Conservation (phyloP, 148 eudicot species). For the Pharnaceum exiguum region DNA sequence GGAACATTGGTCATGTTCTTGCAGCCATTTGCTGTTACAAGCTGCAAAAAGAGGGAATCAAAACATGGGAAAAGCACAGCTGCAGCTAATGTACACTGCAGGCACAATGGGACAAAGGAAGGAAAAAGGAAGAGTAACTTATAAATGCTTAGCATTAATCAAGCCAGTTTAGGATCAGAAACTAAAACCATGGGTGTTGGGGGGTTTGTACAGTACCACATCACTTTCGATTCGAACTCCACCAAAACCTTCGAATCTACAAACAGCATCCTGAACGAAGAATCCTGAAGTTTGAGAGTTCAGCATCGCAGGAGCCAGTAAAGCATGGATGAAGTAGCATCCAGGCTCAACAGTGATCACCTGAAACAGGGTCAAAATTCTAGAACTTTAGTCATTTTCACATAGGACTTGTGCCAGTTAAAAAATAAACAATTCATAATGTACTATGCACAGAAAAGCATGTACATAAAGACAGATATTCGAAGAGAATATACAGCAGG, state of each 20-base stretch:
- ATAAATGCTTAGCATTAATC: not conserved
- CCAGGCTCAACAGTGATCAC: constrained; percentile 98
- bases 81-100: too few species aligned
- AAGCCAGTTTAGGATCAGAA: not conserved
- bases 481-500: too few species aligned
- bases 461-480: too few species aligned
- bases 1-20: constrained; percentile 89
- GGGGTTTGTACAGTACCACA: constrained; percentile 44
- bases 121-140: too few species aligned
- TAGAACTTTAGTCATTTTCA: not conserved
- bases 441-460: not conserved
- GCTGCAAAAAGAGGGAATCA: constrained; percentile 29
- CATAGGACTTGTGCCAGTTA: not conserved
- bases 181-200: not conserved
- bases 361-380: constrained; percentile 32
- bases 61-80: not conserved
- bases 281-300: constrained; percentile 59
- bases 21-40: constrained; percentile 66
- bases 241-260: constrained; percentile 77
- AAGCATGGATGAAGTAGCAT: constrained; percentile 89
- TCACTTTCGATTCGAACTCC: constrained; percentile 98
- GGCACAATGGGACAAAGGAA: too few species aligned
- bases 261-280: constrained; percentile 51
- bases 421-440: not conserved
- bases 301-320: constrained; percentile 77